Base-by-base conservation (phyloP, 1,284 basidiomycete species). In the Trametes polyzona region DNA sequence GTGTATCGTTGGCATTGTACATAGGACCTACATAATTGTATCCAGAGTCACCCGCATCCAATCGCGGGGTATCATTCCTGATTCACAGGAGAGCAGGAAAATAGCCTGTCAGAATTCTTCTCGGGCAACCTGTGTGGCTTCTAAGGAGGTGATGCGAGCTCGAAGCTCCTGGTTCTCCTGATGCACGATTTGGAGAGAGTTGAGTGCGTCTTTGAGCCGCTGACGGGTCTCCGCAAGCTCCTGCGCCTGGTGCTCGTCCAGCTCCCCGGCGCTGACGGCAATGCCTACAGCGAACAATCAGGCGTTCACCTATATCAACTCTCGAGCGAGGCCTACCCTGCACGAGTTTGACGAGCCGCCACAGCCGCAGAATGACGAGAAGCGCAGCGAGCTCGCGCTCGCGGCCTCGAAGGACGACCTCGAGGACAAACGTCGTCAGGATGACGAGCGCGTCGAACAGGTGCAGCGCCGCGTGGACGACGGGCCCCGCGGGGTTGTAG, bases 321-420 rank as follows among this genome's bases (percentile, higher is more conserved):
- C 11, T 16, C 21, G 21, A 36, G 52, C 29, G 19, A 32, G n/a
- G 35, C 30, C 24, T 60, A 90, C 90, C 88, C 78, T 87, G 87
- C 19, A 91, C 86, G 11, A 92, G 76, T 68, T 92, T 90, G 26
- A 93, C 81, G 23, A 92, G 74, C 29, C 91, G 78, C 90, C 90
- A 92, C 10, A 93, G 68, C 70, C 91, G 89, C 19, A 93, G 74
- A 9, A 89, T 74, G 44, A 93, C 78, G 36, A 93, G 80, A 23
- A 93, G 72, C 7, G 79, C 81, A 2, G 84, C 87, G 21, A 93
- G 77, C 66, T 93, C 88, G 57, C 83, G 74, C 67, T 88, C 86
- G 55, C 75, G 78, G 7, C 88, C 90, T 65, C 79, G 79, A 8
- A 93, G 76, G 6, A 81, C 76, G 14, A 87, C 77, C 70, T 93